Base-by-base conservation (phyloP, 2,329 filamentous ascomycete species). In the Epichloe elymi region DNA sequence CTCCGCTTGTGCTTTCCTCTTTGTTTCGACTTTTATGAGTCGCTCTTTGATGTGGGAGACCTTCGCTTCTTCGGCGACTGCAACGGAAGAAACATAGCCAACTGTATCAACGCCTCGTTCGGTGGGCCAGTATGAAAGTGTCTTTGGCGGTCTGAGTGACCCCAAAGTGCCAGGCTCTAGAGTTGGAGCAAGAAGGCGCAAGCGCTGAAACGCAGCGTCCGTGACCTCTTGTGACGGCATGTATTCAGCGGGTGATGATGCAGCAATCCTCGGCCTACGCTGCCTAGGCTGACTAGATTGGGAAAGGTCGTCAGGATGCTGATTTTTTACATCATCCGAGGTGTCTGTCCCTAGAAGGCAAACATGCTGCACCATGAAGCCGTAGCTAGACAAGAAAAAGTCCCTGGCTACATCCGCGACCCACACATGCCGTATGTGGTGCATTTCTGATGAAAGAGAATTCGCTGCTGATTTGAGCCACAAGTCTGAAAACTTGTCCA, bases 41-140 rank as follows among this genome's bases (percentile, higher is more conserved):
- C 67, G 61, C 48, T 65, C 60, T 49, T 63, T 63, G 10, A 64
- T 65, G 4, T 59, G 60, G 10, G 65, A 61, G 46, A 69, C 64
- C 53, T 66, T 63, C 38, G 60, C 65, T 3, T 66, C 66, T 7
- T 60, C 64, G 5, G 65, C 67, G 12, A 62, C 51, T 6, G 63
- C 61, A 19, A 71, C 62, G 39, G 66, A 70, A 15, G 70, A 71
- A 3, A 68, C 53, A 50, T 73, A 73, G 40, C 60, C 58, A 5
- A 60, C 58, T 2, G 62, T 63, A 17, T 62, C 58, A 3, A 64
- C 57, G 17, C 67, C 70, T 7, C 65, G 64, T 45, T 69, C 61
- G 2, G 60, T 58, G 1, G 70, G 70, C 70, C 70, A 73, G 53
- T 63, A 63, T 5, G 65, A 60, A 1, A 73, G 57, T 1, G 71